phyloP scores from a whole-genome alignment of 169 alveolate species.

The Plasmodium blacklocki region DNA sequence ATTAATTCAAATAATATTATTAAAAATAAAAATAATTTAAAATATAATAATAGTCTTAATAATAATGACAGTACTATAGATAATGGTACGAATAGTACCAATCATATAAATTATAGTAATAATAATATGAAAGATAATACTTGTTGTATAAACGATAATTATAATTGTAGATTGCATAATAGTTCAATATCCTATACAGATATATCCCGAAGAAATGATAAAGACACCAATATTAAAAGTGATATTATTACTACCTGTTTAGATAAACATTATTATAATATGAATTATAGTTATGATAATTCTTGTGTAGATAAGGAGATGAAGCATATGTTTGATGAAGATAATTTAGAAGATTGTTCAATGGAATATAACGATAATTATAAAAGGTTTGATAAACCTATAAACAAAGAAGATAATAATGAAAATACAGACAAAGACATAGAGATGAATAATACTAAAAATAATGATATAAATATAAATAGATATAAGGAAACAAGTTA shows the following conservation, averaged over 20 bases:
- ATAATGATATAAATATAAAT: too few relatives aligned
- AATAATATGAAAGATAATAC: neutral
- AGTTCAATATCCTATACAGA: neutral
- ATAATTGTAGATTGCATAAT: neutral
- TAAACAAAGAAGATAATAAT: too few relatives aligned
- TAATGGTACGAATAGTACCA: neutral
- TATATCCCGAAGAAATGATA: too few relatives aligned
- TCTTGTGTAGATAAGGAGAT: too few relatives aligned
- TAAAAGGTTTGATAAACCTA: too few relatives aligned
- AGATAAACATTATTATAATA: neutral
- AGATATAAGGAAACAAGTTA: too few relatives aligned
- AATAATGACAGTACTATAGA: slow-evolving; percentile 11
- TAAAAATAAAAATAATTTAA: neutral
- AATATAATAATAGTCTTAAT: neutral
- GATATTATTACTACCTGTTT: neutral
- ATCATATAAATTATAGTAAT: neutral
- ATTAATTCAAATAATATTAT: too few relatives aligned
- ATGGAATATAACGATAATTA: too few relatives aligned
- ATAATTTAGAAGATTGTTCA: too few relatives aligned
- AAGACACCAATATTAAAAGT: neutral
- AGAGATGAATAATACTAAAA: too few relatives aligned
- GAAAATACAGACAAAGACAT: too few relatives aligned
- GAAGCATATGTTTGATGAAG: too few relatives aligned
- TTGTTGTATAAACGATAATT: neutral
- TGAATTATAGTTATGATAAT: neutral